Evolutionary conservation across 1,284 basidiomycete species (phyloP), one percentile per base, ranked within the genome.

Genomic region (Ustilago xerochloae): DNA sequence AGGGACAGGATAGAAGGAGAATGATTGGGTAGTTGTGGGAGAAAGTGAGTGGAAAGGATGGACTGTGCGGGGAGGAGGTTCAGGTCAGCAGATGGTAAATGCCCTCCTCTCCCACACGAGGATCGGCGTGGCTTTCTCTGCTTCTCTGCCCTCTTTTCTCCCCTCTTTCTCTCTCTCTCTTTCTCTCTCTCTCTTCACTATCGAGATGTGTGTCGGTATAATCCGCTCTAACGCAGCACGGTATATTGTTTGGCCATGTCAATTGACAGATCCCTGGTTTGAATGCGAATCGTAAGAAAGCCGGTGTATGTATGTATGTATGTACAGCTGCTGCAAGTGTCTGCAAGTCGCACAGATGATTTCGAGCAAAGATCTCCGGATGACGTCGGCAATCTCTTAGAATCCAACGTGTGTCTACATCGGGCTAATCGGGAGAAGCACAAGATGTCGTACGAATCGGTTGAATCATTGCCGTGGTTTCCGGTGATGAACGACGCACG

Each of bases 391-490:
- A 51, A 53, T 43, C 26, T 38, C 30, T 39, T n/a, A 5, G 29
- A 13, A 28, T 30, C 12, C 30, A 7, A 20, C 22, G 2, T 6
- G 22, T 3, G 2, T 5, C 9, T 13, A 29, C 20, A 52, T 52
- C 43, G 38, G 15, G 30, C 0, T 2, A 6, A 8, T 4, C 3
- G 32, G 12, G 18, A 26, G 0, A 13, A 24, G 13, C 16, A 9
- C 16, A 4, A 22, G 28, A 28, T 56, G 48, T 55, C 57, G 63
- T 60, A 53, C 63, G 57, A 29, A 16, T 2, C 49, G 3, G 2
- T 3, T 8, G 2, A 4, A 24, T n/a, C n/a, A 8, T 36, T 55
- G 56, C 53, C 53, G 51, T 57, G 39, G 49, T 63, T 63, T 54
- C 61, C 54, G 39, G 41, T 56, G 58, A 33, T 48, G 50, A 45